Evolutionary conservation across 176 grass and related monocot genomes (phyloP), one percentile per base, ranked within the genome.

Genomic region (Leersia perrieri): DNA sequence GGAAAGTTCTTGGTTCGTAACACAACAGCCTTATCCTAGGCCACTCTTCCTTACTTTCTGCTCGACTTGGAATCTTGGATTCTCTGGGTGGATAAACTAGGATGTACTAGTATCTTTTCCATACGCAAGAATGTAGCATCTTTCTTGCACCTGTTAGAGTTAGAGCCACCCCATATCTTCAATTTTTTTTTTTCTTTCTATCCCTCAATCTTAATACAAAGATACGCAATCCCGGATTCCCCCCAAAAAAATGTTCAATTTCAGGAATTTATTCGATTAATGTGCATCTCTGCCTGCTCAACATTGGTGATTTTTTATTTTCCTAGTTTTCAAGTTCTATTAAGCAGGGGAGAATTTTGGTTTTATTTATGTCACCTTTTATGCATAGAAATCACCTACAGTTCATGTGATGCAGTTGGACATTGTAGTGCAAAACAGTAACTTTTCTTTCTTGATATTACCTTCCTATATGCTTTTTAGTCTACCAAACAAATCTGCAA

Each of bases 1-100:
- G 88, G 90, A 93, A 80, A 74, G 89, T 99, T 84, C 29, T 93
- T 74, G 90, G 96, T 99, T 18, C 4, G 47, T 51, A 51, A 51
- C 39, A 41, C 9, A 4, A 58, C 51, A n/a, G n/a, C n/a, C n/a
- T n/a, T n/a, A n/a, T 14, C 61, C 13, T 60, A n/a, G n/a, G n/a
- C n/a, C n/a, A n/a, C n/a, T n/a, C n/a, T n/a, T n/a, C n/a, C 38
- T 60, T 58, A 68, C 55, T 8, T 76, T 83, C 73, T 31, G 4
- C 42, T 65, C n/a, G n/a, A n/a, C n/a, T n/a, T n/a, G n/a, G n/a
- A n/a, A n/a, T n/a, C n/a, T n/a, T n/a, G n/a, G n/a, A n/a, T n/a
- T n/a, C n/a, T 33, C 47, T 44, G 27, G 2, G n/a, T 44, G 70
- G 35, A 74, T 60, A 49, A 4, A 25, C 22, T 45, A 30, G 15